Evolutionary conservation across 441 rosid genomes (phyloP).

Genomic region (Erodium chrysanthum): DNA sequence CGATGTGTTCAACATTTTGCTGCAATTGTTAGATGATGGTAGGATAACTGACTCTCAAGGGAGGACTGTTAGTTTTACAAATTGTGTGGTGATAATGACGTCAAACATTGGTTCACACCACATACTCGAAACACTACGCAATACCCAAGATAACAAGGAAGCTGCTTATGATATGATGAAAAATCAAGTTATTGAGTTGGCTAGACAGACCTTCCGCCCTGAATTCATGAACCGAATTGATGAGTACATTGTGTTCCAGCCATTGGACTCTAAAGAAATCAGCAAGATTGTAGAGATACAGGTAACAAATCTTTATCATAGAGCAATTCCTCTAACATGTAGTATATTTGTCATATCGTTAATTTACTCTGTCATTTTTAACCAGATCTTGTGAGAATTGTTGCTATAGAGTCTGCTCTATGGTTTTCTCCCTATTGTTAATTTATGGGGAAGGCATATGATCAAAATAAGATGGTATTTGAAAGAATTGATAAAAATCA

Average conservation of each 20-base stretch:
- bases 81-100: slow-evolving; percentile 91
- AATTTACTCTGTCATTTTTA: neutral
- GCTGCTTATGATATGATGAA: slow-evolving; percentile 66
- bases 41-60: slow-evolving; percentile 95
- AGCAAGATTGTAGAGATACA: slow-evolving; percentile 74
- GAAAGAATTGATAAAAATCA: neutral
- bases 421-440: neutral
- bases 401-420: neutral
- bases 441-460: neutral
- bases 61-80: slow-evolving; percentile 90
- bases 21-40: slow-evolving; percentile 95
- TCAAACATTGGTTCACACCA: slow-evolving; percentile 91
- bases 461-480: neutral
- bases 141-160: slow-evolving; percentile 43
- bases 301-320: slow-evolving; percentile 31
- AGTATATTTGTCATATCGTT: neutral
- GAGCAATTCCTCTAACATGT: neutral
- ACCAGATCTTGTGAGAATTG: neutral
- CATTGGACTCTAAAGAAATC: slow-evolving; percentile 72
- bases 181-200: slow-evolving; percentile 81
- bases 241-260: slow-evolving; percentile 96
- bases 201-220: slow-evolving; percentile 82
- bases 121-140: slow-evolving; percentile 39
- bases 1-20: slow-evolving; percentile 97
- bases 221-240: slow-evolving; percentile 97